Conservation (phyloP, 2,329 filamentous ascomycete genomes). For the Biscogniauxia marginata region DNA sequence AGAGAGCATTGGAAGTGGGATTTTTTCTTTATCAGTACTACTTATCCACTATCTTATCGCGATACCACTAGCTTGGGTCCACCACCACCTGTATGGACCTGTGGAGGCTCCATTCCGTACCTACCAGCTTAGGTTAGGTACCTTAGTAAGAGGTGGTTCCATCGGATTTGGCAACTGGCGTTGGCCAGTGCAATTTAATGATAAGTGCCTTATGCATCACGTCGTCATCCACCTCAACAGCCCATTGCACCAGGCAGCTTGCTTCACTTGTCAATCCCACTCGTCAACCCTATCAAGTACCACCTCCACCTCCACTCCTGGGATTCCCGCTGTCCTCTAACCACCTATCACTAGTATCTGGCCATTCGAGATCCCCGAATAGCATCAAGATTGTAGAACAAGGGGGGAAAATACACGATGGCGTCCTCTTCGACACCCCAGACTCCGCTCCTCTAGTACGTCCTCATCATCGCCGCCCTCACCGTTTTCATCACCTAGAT, state of each 20-base stretch:
- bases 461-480: slow-evolving; percentile 12
- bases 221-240: neutral
- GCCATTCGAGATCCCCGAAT: slow-evolving; percentile 3
- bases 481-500: neutral
- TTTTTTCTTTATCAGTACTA: too few relatives aligned
- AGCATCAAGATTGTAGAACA: neutral
- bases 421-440: slow-evolving; percentile 67
- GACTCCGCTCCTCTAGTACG: slow-evolving; percentile 73
- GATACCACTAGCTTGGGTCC: too few relatives aligned
- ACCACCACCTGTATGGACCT: too few relatives aligned
- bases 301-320: neutral
- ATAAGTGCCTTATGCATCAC: neutral
- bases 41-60: too few relatives aligned
- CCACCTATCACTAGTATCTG: neutral
- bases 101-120: too few relatives aligned
- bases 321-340: neutral
- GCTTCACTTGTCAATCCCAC: neutral
- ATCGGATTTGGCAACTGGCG: too few relatives aligned
- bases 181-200: too few relatives aligned
- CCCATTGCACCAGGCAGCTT: neutral
- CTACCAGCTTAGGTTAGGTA: too few relatives aligned
- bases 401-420: slow-evolving; percentile 45
- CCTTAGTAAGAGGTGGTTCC: too few relatives aligned
- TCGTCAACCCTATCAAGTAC: neutral
- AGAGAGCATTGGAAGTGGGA: too few relatives aligned